phyloP scores from a whole-genome alignment of 176 grass and related monocot genomes.

The Poa annua region DNA sequence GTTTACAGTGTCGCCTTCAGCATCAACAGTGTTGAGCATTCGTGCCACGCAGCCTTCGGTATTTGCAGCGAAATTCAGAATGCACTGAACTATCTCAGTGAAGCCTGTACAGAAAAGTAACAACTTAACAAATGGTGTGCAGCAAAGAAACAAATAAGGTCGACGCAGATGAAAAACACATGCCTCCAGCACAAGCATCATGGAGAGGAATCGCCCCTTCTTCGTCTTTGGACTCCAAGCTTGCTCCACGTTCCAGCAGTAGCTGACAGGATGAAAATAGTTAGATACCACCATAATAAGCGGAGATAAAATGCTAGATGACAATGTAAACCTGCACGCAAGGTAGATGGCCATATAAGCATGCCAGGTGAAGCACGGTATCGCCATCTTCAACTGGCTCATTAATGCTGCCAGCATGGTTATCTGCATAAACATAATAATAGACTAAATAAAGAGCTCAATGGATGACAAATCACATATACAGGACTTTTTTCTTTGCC shows the following conservation, averaged over 20 bases:
- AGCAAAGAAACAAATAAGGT: background rate
- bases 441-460: slow-evolving; percentile 5
- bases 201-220: slow-evolving; percentile 96
- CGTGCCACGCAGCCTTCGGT: slow-evolving; percentile 41
- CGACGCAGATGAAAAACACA: slow-evolving; percentile 11
- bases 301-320: background rate
- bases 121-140: background rate
- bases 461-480: slow-evolving; percentile 5
- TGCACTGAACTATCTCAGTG: slow-evolving; percentile 71
- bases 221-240: slow-evolving; percentile 90
- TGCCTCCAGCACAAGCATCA: slow-evolving; percentile 95
- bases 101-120: slow-evolving; percentile 57
- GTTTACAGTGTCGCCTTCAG: slow-evolving; percentile 91
- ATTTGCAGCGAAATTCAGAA: slow-evolving; percentile 67
- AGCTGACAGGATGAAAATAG: slow-evolving; percentile 47
- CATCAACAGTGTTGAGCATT: slow-evolving; percentile 76
- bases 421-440: slow-evolving; percentile 56
- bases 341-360: slow-evolving; percentile 94
- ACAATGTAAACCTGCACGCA: slow-evolving; percentile 81
- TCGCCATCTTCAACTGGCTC: slow-evolving; percentile 99
- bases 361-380: slow-evolving; percentile 88
- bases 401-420: slow-evolving; percentile 73
- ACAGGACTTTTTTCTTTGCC: background rate
- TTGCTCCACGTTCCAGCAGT: slow-evolving; percentile 75
- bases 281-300: slow-evolving; percentile 24